Base-by-base conservation (phyloP, 495 filamentous ascomycete species). In the Cairneyella variabilis region DNA sequence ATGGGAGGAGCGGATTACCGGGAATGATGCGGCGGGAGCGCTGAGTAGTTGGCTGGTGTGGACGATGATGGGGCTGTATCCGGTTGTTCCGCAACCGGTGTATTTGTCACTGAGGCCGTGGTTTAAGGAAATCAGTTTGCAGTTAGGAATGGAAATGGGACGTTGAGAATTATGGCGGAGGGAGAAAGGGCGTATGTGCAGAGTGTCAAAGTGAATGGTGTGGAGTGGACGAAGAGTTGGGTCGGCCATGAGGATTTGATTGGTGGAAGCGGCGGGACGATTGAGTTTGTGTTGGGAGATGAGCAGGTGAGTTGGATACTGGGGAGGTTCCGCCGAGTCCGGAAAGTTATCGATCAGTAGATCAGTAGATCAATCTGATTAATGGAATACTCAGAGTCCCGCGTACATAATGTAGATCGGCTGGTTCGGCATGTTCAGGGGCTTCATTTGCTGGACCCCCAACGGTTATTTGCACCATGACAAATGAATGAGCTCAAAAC, bases 31-130 rank as follows among this genome's bases (percentile, higher is more conserved):
- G 54, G 77, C 79, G 0, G 80, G 80, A 5, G 79, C 79, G 4
- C 77, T 84, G 74, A 73, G 82, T 54, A 74, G 71, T n/a, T 83
- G 77, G 72, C 58, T 83, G 9, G 57, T 83, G 11, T 83, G 78
- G 78, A 78, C 81, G 14, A 48, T 39, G 17, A 3, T 40, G 43
- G 80, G 80, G 14, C 62, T 84, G 16, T 83, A 79, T 51, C 79
- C 80, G 11, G 62, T 83, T 28, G 76, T 75, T 0, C 75, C 74
- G 0, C 76, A 80, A 51, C 76, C 76, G 3, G 77, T 74, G 5
- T 84, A 80, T 60, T 62, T 83, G 10, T 76, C 83, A 37, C 70
- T 72, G 22, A 72, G 73, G 4, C 80, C 80, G 0, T 83, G 77
- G 77, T 82, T 83, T 56, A 66, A 69, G 20, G 64, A 68, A 4